Percentiles rank a stretch among this genome's conserved stretches.
Evolutionary conservation across 208 protist species (phyloP).

Genomic region (Lotmaria passim): DNA sequence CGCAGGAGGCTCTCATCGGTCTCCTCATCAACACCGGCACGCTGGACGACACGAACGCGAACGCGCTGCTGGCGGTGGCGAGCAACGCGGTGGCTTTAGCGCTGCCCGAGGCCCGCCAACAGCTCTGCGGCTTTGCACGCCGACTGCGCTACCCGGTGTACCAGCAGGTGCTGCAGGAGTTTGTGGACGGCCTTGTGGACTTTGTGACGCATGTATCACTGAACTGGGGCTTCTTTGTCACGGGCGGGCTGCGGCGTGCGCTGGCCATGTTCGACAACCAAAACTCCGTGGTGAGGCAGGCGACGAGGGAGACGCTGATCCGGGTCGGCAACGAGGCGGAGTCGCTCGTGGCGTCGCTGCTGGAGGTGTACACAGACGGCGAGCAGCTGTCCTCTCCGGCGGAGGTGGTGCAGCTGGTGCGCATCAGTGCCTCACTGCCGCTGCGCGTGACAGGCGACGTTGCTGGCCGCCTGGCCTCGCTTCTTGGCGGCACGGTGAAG

Average conservation of each 20-base stretch:
- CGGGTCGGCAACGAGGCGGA: conserved; percentile 41
- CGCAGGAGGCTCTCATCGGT: conserved; percentile 52
- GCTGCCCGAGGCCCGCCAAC: conserved; percentile 28
- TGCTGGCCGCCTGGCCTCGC: conserved; percentile 26
- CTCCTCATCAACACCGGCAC: conserved; percentile 53
- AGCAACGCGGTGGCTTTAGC: conserved; percentile 25
- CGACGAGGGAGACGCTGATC: conserved; percentile 33
- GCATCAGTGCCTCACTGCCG: conserved; percentile 32
- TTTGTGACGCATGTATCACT: conserved; percentile 50
- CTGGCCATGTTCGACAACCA: conserved; percentile 34
- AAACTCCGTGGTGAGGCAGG: conserved; percentile 15
- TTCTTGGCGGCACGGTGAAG: conserved; percentile 5
- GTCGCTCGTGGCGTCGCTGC: conserved; percentile 33
- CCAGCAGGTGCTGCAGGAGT: conserved; percentile 45
- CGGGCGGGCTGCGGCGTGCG: conserved; percentile 25
- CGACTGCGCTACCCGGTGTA: conserved; percentile 38
- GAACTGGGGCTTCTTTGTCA: conserved; percentile 63
- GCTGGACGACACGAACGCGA: conserved; percentile 62
- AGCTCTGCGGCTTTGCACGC: conserved; percentile 24
- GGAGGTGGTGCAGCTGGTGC: conserved; percentile 49
- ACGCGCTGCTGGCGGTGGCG: conserved; percentile 60
- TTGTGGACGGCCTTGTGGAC: conserved; percentile 51
- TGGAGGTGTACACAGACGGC: conserved; percentile 31
- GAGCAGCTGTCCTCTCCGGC: conserved; percentile 20
- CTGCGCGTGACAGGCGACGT: conserved; percentile 30